phyloP scores from a whole-genome alignment of 83 land plant genomes.

The Picea mariana region DNA sequence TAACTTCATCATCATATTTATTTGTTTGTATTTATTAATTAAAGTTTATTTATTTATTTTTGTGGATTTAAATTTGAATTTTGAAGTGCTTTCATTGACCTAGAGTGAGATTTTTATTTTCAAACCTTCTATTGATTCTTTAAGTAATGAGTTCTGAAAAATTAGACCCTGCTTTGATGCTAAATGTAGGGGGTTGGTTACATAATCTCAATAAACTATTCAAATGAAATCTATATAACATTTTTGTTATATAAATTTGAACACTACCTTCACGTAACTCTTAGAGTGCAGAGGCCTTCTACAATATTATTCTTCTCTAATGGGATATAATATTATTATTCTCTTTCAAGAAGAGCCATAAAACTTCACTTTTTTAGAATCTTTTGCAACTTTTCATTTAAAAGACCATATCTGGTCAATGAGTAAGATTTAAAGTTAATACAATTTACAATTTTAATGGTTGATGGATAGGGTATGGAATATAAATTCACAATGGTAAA shows the following conservation, averaged over 20 bases:
- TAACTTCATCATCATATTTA: too few relatives aligned
- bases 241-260: not conserved
- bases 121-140: too few relatives aligned
- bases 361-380: not conserved
- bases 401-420: not conserved
- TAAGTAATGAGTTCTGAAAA: too few relatives aligned
- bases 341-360: not conserved
- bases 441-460: not conserved
- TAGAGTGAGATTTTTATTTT: too few relatives aligned
- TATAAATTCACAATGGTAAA: not conserved
- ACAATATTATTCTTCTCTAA: not conserved
- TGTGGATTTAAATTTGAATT: too few relatives aligned
- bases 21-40: too few relatives aligned
- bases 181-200: too few relatives aligned
- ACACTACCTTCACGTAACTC: not conserved
- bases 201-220: not conserved
- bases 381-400: not conserved
- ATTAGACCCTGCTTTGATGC: too few relatives aligned
- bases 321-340: not conserved
- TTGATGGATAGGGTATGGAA: not conserved
- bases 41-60: too few relatives aligned
- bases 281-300: not conserved
- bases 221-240: not conserved
- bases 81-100: too few relatives aligned
- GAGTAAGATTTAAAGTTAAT: not conserved